Evolutionary conservation across 2,329 filamentous ascomycete genomes (phyloP).

Genomic region (Allantophomopsis cytisporea): DNA sequence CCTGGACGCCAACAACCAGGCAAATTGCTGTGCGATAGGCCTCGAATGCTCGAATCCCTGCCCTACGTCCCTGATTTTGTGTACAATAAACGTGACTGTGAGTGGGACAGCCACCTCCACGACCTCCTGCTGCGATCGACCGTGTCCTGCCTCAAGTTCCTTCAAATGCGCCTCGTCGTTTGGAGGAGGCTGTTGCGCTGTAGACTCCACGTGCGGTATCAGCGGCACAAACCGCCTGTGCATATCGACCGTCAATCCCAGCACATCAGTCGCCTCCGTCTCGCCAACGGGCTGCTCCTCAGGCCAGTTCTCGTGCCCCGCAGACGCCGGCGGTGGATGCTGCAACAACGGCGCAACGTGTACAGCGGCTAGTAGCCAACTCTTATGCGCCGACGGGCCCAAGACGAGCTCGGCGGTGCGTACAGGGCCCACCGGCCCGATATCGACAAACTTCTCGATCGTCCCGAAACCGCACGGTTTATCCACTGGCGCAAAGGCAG

Average conservation of each 20-base stretch:
- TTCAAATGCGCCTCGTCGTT: constrained; percentile 19
- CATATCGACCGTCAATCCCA: constrained; percentile 13
- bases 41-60: constrained; percentile 26
- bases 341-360: constrained; percentile 31
- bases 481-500: constrained; percentile 37
- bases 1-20: constrained; percentile 18
- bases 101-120: constrained; percentile 6
- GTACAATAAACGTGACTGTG: constrained; percentile 14
- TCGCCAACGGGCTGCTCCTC: constrained; percentile 29
- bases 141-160: constrained; percentile 14
- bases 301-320: constrained; percentile 26
- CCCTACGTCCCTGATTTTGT: constrained; percentile 13
- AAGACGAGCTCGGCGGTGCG: constrained; percentile 9
- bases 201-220: constrained; percentile 26
- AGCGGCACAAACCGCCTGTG: constrained; percentile 16
- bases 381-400: constrained; percentile 24
- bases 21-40: constrained; percentile 26
- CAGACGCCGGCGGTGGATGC: constrained; percentile 31
- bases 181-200: constrained; percentile 30
- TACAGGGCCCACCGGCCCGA: constrained; percentile 18
- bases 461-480: constrained; percentile 14
- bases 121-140: constrained; percentile 18
- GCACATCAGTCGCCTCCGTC: constrained; percentile 18
- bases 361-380: constrained; percentile 20
- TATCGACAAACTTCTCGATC: constrained; percentile 14